These are phyloP conservation scores for Phytophthora citricola DNA, from an alignment of 352 stramenopile genomes.

Conservation along the genomic window DNA sequence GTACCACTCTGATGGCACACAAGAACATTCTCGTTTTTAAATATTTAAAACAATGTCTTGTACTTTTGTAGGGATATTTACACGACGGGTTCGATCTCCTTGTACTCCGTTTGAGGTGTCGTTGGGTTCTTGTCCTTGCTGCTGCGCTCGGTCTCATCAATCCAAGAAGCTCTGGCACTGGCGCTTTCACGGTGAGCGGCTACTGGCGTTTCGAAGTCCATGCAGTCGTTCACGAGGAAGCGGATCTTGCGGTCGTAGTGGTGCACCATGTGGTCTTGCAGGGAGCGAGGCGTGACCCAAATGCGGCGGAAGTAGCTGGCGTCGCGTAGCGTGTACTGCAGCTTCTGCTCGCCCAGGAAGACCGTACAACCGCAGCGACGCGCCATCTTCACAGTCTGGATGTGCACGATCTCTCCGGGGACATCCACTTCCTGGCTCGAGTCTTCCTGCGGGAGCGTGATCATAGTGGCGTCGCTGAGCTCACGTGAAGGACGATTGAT, in stretches of 20 bases:
- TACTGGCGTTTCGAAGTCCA: slow-evolving; percentile 52
- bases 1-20: background rate
- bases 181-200: slow-evolving; percentile 36
- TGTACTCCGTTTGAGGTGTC: slow-evolving; percentile 37
- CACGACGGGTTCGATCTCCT: slow-evolving; percentile 47
- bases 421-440: slow-evolving; percentile 69
- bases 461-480: slow-evolving; percentile 46
- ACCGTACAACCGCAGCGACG: slow-evolving; percentile 71
- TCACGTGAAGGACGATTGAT: slow-evolving; percentile 42
- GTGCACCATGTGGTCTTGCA: slow-evolving; percentile 84
- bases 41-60: slow-evolving; percentile 25
- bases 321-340: slow-evolving; percentile 76
- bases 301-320: slow-evolving; percentile 77
- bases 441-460: slow-evolving; percentile 49
- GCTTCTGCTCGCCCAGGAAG: slow-evolving; percentile 68
- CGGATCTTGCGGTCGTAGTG: slow-evolving; percentile 83
- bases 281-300: slow-evolving; percentile 59
- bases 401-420: slow-evolving; percentile 75
- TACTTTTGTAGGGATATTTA: slow-evolving; percentile 8
- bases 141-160: slow-evolving; percentile 28
- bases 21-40: slow-evolving; percentile 20
- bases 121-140: slow-evolving; percentile 19
- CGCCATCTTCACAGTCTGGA: slow-evolving; percentile 60
- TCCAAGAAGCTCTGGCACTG: slow-evolving; percentile 31
- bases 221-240: slow-evolving; percentile 60